Evolutionary conservation across 495 filamentous ascomycete genomes (phyloP).

Genomic region (Chaetomium cochliodes): DNA sequence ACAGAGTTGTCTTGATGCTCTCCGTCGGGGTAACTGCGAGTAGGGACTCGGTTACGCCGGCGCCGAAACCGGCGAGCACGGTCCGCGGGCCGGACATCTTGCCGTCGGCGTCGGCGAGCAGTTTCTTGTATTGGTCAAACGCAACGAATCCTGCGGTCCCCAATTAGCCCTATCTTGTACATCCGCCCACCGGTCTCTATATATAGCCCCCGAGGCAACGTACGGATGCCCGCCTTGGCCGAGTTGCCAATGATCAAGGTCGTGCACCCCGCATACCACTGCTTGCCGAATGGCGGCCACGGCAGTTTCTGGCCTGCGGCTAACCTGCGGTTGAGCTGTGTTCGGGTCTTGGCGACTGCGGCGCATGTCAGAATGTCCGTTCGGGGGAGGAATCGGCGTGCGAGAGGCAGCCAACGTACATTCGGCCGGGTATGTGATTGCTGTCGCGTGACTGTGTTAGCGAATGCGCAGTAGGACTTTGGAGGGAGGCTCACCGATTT

Average conservation of each 20-base stretch:
- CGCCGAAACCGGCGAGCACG: slow-evolving; percentile 91
- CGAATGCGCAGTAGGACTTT: slow-evolving; percentile 11
- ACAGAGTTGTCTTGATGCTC: slow-evolving; percentile 95
- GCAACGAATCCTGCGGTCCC: slow-evolving; percentile 77
- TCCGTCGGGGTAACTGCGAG: slow-evolving; percentile 96
- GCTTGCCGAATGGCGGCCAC: slow-evolving; percentile 87
- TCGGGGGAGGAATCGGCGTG: slow-evolving; percentile 16
- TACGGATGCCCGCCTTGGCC: slow-evolving; percentile 90
- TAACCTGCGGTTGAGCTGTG: slow-evolving; percentile 86
- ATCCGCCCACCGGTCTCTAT: not conserved
- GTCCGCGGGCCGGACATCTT: slow-evolving; percentile 88
- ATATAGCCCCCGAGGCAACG: slow-evolving; percentile 32
- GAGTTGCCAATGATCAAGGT: slow-evolving; percentile 97
- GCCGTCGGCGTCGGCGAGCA: slow-evolving; percentile 80
- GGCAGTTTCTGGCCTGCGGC: slow-evolving; percentile 81
- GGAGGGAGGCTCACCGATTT: slow-evolving; percentile 65
- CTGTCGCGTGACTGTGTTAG: slow-evolving; percentile 43
- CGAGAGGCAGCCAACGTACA: slow-evolving; percentile 53
- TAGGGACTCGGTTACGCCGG: slow-evolving; percentile 89
- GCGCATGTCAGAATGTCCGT: slow-evolving; percentile 1
- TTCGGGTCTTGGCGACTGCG: slow-evolving; percentile 84
- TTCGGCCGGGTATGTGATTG: slow-evolving; percentile 97
- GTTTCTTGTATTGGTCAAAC: slow-evolving; percentile 85
- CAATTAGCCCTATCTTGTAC: not conserved
- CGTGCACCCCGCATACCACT: slow-evolving; percentile 98